These are phyloP conservation scores for Arabis alpina DNA, from an alignment of 345 rosid genomes.

Conservation along the genomic window DNA sequence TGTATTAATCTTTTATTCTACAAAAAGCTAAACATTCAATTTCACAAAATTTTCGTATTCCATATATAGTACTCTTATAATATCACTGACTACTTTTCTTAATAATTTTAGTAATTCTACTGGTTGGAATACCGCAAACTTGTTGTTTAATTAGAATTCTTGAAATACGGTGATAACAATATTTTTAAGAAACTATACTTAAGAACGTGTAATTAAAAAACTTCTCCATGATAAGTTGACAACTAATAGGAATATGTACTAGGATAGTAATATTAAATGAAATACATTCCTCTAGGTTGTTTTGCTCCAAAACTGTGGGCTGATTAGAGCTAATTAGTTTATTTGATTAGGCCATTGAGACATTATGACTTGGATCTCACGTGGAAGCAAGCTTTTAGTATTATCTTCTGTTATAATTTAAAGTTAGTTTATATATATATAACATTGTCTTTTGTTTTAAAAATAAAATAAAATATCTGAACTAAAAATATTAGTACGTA, in stretches of 20 bases:
- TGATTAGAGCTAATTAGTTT: constrained; percentile 11
- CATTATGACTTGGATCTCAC: constrained; percentile 41
- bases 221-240: neutral
- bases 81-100: no score
- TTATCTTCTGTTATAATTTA: neutral
- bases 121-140: no score
- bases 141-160: no score
- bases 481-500: neutral
- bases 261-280: neutral
- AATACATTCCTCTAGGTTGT: constrained; percentile 23
- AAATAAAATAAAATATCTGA: neutral
- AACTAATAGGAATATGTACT: neutral
- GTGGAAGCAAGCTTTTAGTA: constrained; percentile 16
- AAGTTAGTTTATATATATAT: no score
- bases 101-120: no score
- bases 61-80: no score
- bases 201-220: neutral
- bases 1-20: no score
- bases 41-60: no score
- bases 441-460: neutral
- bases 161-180: neutral
- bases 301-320: constrained; percentile 40
- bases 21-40: no score
- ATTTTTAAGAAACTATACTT: neutral
- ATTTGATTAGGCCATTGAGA: constrained; percentile 36